Conservation (phyloP, 805 yeast genomes). For the Metahyphopichia silvanorum region DNA sequence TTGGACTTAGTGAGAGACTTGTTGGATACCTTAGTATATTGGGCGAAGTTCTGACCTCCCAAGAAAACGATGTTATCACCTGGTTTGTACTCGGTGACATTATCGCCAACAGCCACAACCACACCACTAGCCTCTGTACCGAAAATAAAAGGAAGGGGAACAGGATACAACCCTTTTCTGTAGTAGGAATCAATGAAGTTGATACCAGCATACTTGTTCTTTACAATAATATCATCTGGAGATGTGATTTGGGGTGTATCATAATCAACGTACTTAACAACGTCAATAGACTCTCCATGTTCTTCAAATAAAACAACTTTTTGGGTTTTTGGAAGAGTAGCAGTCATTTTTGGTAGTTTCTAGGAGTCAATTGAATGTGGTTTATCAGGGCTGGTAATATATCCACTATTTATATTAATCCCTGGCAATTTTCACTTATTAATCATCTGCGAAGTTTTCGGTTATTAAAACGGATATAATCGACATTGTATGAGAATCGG, state of each 20-base stretch:
- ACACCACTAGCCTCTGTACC: constrained; percentile 78
- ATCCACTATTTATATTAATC: too few relatives aligned
- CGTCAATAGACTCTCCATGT: constrained; percentile 54
- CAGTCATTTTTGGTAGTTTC: too few relatives aligned
- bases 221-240: constrained; percentile 58
- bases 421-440: not conserved
- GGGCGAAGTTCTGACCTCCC: constrained; percentile 54
- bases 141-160: constrained; percentile 53
- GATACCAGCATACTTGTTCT: constrained; percentile 74
- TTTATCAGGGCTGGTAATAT: too few relatives aligned
- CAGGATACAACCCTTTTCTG: constrained; percentile 73
- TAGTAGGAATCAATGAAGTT: constrained; percentile 83
- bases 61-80: constrained; percentile 73
- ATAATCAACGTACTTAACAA: constrained; percentile 51
- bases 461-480: too few relatives aligned
- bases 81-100: constrained; percentile 50
- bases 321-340: constrained; percentile 54
- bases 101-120: constrained; percentile 60
- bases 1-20: constrained; percentile 36
- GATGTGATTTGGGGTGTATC: constrained; percentile 57
- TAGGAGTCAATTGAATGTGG: not conserved
- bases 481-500: too few relatives aligned
- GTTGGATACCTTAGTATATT: constrained; percentile 55
- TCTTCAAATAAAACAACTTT: constrained; percentile 54
- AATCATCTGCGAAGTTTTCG: not conserved